These are phyloP conservation scores for Candida xiaguanensis DNA, from an alignment of 805 yeast genomes.

Conservation along the genomic window DNA sequence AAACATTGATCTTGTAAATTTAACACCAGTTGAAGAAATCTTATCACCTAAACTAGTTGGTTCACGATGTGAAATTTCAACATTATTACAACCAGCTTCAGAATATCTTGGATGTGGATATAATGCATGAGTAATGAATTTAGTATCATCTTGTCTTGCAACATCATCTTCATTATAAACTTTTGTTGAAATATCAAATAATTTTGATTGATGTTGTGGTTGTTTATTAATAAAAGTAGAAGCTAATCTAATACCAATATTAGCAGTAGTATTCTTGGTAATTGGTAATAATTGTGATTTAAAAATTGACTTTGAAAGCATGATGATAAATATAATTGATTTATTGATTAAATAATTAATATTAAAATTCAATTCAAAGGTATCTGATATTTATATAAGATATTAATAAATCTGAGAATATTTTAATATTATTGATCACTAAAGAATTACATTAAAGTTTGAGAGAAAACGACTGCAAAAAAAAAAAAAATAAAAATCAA, in stretches of 20 bases:
- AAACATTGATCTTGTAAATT: slow-evolving; percentile 45
- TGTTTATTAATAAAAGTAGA: not conserved
- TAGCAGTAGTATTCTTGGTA: not conserved
- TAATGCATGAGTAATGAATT: slow-evolving; percentile 37
- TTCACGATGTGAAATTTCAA: slow-evolving; percentile 49
- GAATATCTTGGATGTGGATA: slow-evolving; percentile 35
- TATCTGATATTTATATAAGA: not conserved
- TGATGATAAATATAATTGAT: too few species aligned
- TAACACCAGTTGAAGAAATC: slow-evolving; percentile 48
- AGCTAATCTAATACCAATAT: not conserved
- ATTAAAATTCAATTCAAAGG: too few species aligned
- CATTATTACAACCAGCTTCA: slow-evolving; percentile 28
- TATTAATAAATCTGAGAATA: too few species aligned
- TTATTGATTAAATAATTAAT: too few species aligned
- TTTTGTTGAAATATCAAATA: slow-evolving; percentile 24
- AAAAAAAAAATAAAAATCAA: too few species aligned
- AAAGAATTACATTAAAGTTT: too few species aligned
- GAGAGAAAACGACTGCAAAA: too few species aligned
- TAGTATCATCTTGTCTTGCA: slow-evolving; percentile 26
- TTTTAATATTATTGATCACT: too few species aligned
- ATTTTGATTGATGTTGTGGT: not conserved
- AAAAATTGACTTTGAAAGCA: not conserved
- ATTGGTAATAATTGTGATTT: not conserved
- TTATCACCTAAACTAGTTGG: slow-evolving; percentile 48
- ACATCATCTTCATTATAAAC: slow-evolving; percentile 18